phyloP scores from a whole-genome alignment of 177 flowering plant species.

The Vitis hybrid region DNA sequence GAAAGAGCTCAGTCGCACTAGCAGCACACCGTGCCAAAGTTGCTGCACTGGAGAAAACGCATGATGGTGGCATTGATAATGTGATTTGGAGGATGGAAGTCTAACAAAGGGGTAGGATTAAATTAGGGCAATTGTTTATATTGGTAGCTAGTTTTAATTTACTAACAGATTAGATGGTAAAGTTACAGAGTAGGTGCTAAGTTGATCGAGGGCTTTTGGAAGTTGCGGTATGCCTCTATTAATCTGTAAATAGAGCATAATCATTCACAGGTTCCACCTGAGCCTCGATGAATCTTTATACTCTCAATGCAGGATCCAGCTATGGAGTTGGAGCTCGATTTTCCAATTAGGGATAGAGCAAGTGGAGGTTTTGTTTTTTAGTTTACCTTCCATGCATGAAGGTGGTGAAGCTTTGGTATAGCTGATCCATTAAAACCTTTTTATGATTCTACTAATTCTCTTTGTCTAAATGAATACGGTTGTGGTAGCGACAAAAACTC shows the following conservation, averaged over 20 bases:
- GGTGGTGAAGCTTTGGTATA: slow-evolving; percentile 31
- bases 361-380: slow-evolving; percentile 38
- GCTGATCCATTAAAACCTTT: slow-evolving; percentile 27
- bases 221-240: slow-evolving; percentile 33
- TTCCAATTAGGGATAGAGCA: slow-evolving; percentile 33
- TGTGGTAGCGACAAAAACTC: slow-evolving; percentile 19
- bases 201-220: slow-evolving; percentile 15
- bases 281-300: slow-evolving; percentile 36
- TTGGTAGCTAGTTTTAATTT: slow-evolving; percentile 23
- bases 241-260: slow-evolving; percentile 49
- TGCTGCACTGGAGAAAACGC: slow-evolving; percentile 45
- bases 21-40: slow-evolving; percentile 52
- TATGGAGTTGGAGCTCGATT: slow-evolving; percentile 46
- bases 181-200: slow-evolving; percentile 21
- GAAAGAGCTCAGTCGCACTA: slow-evolving; percentile 26
- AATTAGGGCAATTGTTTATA: slow-evolving; percentile 43
- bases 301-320: slow-evolving; percentile 50
- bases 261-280: slow-evolving; percentile 32
- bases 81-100: slow-evolving; percentile 46
- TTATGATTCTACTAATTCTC: slow-evolving; percentile 13
- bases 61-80: slow-evolving; percentile 25
- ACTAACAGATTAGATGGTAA: slow-evolving; percentile 26
- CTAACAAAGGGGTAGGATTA: slow-evolving; percentile 26
- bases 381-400: slow-evolving; percentile 32
- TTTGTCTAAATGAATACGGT: slow-evolving; percentile 11